A percentile compares a stretch with the other conserved stretches of the same genome.
Evolutionary conservation across 345 rosid species (phyloP).

Genomic region (Salix koriyanagi): DNA sequence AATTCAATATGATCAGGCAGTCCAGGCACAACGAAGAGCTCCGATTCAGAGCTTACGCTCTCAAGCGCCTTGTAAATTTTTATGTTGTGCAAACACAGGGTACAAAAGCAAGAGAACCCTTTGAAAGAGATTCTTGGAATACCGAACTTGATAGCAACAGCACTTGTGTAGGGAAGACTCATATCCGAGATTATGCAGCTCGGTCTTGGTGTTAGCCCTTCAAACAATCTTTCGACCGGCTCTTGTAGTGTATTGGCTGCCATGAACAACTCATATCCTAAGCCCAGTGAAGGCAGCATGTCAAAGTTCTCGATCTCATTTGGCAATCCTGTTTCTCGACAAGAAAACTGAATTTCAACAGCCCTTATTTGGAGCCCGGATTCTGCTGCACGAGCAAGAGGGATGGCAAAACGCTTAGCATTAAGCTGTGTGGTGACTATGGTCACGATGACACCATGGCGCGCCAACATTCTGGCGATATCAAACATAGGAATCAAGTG

Average conservation of each 20-base stretch:
- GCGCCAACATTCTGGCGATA: constrained; percentile 18
- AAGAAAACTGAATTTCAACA: constrained; percentile 5
- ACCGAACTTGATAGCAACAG: constrained; percentile 11
- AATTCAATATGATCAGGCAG: constrained; percentile 12
- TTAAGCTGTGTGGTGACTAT: constrained; percentile 26
- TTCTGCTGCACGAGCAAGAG: constrained; percentile 14
- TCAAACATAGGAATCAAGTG: constrained; percentile 27
- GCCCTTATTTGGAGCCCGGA: constrained; percentile 19
- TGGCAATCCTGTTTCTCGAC: constrained; percentile 13
- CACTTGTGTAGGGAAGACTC: constrained; percentile 20
- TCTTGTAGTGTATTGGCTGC: constrained; percentile 13
- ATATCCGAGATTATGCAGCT: constrained; percentile 37
- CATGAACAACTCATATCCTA: constrained; percentile 3
- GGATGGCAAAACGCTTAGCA: constrained; percentile 16
- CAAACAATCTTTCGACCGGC: constrained; percentile 16
- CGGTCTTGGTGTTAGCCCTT: constrained; percentile 13
- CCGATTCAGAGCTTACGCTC: neutral
- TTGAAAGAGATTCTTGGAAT: constrained; percentile 27
- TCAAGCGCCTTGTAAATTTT: neutral
- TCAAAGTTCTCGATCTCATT: constrained; percentile 13
- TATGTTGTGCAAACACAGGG: neutral
- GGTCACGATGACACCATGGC: constrained; percentile 13
- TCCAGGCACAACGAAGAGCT: constrained; percentile 6
- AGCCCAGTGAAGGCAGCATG: constrained; percentile 11
- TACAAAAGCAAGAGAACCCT: constrained; percentile 17